A percentile compares a stretch with the other conserved stretches of the same genome.
Evolutionary conservation across 2,329 filamentous ascomycete genomes (phyloP).

Genomic region (Penicillium aurantiogriseum): DNA sequence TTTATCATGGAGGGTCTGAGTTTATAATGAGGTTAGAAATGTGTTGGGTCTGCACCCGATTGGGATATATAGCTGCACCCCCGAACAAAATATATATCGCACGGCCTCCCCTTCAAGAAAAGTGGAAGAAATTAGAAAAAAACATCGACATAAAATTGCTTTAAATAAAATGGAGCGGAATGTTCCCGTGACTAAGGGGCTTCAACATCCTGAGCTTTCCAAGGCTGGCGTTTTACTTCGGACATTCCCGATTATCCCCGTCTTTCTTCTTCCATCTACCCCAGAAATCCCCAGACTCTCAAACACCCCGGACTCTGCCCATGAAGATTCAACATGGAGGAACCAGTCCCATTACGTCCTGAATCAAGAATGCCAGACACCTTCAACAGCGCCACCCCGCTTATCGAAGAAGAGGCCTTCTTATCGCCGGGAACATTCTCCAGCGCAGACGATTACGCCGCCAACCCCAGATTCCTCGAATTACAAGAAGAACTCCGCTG

Average conservation of each 20-base stretch:
- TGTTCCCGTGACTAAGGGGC: constrained; percentile 12
- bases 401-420: constrained; percentile 25
- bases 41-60: too few species aligned
- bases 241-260: neutral
- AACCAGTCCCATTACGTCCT: constrained; percentile 12
- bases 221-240: neutral
- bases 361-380: constrained; percentile 12
- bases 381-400: constrained; percentile 8
- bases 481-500: constrained; percentile 45
- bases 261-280: constrained; percentile 10
- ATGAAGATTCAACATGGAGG: constrained; percentile 13
- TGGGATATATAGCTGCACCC: neutral
- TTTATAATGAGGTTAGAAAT: too few species aligned
- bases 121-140: too few species aligned
- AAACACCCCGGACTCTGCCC: neutral
- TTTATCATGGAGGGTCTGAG: too few species aligned
- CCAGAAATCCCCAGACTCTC: constrained; percentile 1
- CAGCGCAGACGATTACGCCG: constrained; percentile 27
- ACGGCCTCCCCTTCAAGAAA: too few species aligned
- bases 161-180: neutral
- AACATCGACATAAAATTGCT: too few species aligned
- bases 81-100: neutral
- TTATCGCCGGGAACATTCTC: constrained; percentile 28
- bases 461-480: constrained; percentile 44
- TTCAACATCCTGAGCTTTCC: neutral